phyloP scores from a whole-genome alignment of 352 stramenopile species.

The Globisporangium sylvaticum region DNA sequence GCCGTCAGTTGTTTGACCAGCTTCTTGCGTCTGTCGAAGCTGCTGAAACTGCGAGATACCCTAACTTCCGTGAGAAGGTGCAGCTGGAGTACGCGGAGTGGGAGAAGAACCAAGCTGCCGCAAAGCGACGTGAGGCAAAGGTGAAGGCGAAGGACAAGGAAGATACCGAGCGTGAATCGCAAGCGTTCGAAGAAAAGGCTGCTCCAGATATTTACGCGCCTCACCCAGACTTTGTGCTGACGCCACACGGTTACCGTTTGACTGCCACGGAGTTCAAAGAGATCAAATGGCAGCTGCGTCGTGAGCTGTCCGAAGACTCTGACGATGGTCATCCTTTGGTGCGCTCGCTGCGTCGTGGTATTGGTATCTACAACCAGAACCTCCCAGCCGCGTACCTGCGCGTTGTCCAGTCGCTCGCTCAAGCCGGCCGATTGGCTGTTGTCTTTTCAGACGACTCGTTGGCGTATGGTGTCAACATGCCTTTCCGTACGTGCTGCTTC shows the following conservation, averaged over 20 bases:
- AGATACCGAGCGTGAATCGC: constrained; percentile 72
- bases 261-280: constrained; percentile 91
- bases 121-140: constrained; percentile 93
- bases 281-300: constrained; percentile 85
- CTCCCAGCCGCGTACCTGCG: constrained; percentile 94
- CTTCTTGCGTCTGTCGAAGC: constrained; percentile 69
- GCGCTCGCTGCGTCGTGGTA: constrained; percentile 92
- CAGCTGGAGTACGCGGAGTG: constrained; percentile 89
- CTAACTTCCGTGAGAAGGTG: constrained; percentile 91
- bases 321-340: constrained; percentile 80
- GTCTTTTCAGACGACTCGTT: constrained; percentile 98
- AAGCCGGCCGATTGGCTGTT: constrained; percentile 95
- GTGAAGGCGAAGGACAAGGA: constrained; percentile 91
- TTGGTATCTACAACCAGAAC: constrained; percentile 99
- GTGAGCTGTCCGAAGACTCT: constrained; percentile 75
- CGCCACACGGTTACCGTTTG: constrained; percentile 90
- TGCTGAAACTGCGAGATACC: constrained; percentile 68
- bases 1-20: constrained; percentile 83
- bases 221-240: constrained; percentile 97
- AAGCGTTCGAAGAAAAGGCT: constrained; percentile 80
- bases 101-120: constrained; percentile 84
- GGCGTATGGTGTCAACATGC: constrained; percentile 99
- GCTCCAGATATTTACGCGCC: constrained; percentile 93
- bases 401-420: constrained; percentile 95
- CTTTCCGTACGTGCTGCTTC: constrained; percentile 98